Evolutionary conservation across 345 rosid genomes (phyloP).

Genomic region (Tarenaya hassleriana): DNA sequence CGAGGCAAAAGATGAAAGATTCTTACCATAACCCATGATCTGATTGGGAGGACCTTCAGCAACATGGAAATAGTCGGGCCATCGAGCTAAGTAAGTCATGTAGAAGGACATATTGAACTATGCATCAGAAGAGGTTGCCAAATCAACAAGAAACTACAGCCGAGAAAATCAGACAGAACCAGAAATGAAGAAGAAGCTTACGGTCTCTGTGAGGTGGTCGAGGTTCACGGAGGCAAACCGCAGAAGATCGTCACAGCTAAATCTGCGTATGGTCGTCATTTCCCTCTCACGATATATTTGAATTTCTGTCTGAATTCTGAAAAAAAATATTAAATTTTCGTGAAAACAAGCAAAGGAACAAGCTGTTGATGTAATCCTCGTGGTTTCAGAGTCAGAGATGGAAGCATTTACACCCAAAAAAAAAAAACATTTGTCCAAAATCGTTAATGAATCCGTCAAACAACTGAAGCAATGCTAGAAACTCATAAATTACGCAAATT

Average conservation of each 20-base stretch:
- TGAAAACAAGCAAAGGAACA: too few relatives aligned
- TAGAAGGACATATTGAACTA: conserved; percentile 97
- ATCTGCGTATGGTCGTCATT: conserved; percentile 90
- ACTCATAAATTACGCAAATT: too few relatives aligned
- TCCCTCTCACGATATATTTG: conserved; percentile 16
- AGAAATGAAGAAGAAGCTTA: conserved; percentile 16
- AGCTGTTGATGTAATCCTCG: too few relatives aligned
- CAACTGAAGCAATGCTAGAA: too few relatives aligned
- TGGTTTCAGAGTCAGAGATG: too few relatives aligned
- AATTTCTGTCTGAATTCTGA: conserved; percentile 10
- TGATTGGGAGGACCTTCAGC: conserved; percentile 72
- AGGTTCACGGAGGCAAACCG: conserved; percentile 77
- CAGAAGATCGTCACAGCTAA: conserved; percentile 91
- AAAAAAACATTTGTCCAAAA: too few relatives aligned
- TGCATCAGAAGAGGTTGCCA: conserved; percentile 4
- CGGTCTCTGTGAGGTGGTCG: conserved; percentile 96
- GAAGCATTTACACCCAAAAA: too few relatives aligned
- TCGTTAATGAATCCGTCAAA: too few relatives aligned
- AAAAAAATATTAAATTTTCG: too few relatives aligned
- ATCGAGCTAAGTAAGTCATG: conserved; percentile 93
- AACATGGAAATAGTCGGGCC: conserved; percentile 96
- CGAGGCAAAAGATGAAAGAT: background rate
- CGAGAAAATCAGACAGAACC: background rate
- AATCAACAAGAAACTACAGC: conserved; percentile 9
- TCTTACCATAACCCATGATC: conserved; percentile 86